phyloP scores from a whole-genome alignment of 2,329 filamentous ascomycete genomes.

The Mariannaea elegans region DNA sequence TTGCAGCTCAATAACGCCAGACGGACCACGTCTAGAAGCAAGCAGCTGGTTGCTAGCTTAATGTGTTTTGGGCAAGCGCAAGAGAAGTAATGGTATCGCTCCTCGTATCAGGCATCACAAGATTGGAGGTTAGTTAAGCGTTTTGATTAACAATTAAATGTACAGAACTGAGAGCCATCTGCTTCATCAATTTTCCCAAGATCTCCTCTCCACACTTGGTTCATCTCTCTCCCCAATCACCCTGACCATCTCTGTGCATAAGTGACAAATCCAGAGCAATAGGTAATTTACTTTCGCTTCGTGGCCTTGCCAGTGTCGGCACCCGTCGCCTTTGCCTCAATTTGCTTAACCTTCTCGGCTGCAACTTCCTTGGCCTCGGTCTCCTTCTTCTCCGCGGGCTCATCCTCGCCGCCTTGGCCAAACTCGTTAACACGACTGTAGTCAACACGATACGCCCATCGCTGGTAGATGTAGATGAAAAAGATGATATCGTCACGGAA shows the following conservation, averaged over 20 bases:
- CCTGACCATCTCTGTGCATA: neutral
- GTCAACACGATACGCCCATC: conserved; percentile 91
- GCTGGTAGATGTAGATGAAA: conserved; percentile 96
- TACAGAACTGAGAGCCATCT: neutral
- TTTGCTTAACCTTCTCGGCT: conserved; percentile 48
- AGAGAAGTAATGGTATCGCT: neutral
- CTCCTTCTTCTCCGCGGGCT: conserved; percentile 45
- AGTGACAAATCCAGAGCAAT: neutral
- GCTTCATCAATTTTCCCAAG: neutral
- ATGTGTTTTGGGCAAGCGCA: neutral
- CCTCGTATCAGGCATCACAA: neutral
- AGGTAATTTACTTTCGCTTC: conserved; percentile 50
- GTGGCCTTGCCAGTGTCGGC: conserved; percentile 56
- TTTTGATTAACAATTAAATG: conserved; percentile 8
- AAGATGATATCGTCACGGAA: conserved; percentile 97
- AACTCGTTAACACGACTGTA: conserved; percentile 96
- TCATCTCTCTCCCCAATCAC: no score
- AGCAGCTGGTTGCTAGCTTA: neutral
- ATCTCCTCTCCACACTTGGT: neutral
- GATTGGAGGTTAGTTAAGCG: neutral
- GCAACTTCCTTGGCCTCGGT: conserved; percentile 51
- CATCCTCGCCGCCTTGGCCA: conserved; percentile 94
- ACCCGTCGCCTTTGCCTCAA: conserved; percentile 58
- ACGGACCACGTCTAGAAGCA: neutral
- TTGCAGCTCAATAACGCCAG: neutral